Conservation (phyloP, 345 rosid species). For the Geranium rotundifolium region DNA sequence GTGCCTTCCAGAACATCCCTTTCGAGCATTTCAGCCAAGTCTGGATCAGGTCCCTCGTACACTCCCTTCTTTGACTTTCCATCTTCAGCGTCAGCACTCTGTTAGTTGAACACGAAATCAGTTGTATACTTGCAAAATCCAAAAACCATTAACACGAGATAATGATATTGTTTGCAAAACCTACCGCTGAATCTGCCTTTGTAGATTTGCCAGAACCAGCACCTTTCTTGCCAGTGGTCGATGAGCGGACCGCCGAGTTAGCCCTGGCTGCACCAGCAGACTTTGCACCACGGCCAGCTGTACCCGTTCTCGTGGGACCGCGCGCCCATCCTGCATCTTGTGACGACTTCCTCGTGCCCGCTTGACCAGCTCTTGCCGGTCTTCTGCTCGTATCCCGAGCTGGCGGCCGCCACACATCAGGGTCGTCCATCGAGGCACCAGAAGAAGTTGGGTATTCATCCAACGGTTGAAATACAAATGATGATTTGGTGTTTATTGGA, state of each 20-base stretch:
- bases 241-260: constrained; percentile 52
- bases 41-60: constrained; percentile 97
- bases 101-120: constrained; percentile 13
- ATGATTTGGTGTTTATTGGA: constrained; percentile 68
- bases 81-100: constrained; percentile 94
- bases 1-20: constrained; percentile 96
- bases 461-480: constrained; percentile 88
- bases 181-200: constrained; percentile 70
- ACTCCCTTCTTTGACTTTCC: constrained; percentile 71
- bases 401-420: constrained; percentile 99
- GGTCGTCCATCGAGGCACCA: constrained; percentile 77
- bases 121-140: constrained; percentile 2
- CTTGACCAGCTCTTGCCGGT: constrained; percentile 70
- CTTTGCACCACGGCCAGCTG: constrained; percentile 69
- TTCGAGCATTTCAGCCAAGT: constrained; percentile 97
- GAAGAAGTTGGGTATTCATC: constrained; percentile 97
- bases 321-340: constrained; percentile 96
- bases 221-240: constrained; percentile 67
- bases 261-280: constrained; percentile 48
- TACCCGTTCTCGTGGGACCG: constrained; percentile 40
- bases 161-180: constrained; percentile 10
- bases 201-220: constrained; percentile 53
- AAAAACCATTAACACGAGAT: not conserved
- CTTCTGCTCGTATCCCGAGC: constrained; percentile 75
- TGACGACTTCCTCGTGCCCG: constrained; percentile 69